A percentile compares a stretch with the other conserved stretches of the same genome.
Evolutionary conservation across 1,284 basidiomycete genomes (phyloP).

Genomic region (Anthracocystis panici-leucophaei): DNA sequence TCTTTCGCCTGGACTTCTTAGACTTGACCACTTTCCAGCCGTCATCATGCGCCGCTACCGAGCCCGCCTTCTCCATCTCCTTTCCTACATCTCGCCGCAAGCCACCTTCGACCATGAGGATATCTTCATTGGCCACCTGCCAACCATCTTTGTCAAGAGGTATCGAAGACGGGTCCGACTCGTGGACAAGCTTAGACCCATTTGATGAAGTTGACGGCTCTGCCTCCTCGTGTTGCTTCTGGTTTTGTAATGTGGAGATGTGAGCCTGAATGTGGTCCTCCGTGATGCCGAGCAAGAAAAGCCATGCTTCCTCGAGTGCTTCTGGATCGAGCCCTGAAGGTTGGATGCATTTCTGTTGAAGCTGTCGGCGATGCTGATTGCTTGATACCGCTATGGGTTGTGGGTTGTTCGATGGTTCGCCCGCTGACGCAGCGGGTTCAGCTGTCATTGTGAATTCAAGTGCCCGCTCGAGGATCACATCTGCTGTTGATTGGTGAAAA

Average conservation of each 20-base stretch:
- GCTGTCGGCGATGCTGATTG: slow-evolving; percentile 8
- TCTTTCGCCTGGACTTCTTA: slow-evolving; percentile 27
- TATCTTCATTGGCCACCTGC: slow-evolving; percentile 34
- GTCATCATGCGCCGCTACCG: slow-evolving; percentile 1
- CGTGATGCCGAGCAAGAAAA: slow-evolving; percentile 19
- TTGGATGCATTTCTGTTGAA: slow-evolving; percentile 22
- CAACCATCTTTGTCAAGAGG: slow-evolving; percentile 49
- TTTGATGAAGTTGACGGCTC: background rate
- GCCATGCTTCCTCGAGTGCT: slow-evolving; percentile 17
- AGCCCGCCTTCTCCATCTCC: background rate
- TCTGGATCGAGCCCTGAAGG: background rate
- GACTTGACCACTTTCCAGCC: slow-evolving; percentile 44
- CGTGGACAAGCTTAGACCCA: background rate
- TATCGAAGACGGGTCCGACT: slow-evolving; percentile 11
- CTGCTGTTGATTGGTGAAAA: background rate
- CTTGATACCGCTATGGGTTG: background rate
- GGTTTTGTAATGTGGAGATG: background rate
- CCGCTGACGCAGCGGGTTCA: background rate
- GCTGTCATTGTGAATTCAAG: background rate
- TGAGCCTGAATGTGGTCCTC: slow-evolving; percentile 4
- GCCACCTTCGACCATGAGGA: background rate
- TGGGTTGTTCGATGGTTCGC: background rate
- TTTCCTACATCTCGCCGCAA: too few species aligned
- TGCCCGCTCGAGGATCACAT: background rate
- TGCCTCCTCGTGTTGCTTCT: background rate